phyloP scores from a whole-genome alignment of 163 green algal species.

The Scenedesmus sp. region DNA sequence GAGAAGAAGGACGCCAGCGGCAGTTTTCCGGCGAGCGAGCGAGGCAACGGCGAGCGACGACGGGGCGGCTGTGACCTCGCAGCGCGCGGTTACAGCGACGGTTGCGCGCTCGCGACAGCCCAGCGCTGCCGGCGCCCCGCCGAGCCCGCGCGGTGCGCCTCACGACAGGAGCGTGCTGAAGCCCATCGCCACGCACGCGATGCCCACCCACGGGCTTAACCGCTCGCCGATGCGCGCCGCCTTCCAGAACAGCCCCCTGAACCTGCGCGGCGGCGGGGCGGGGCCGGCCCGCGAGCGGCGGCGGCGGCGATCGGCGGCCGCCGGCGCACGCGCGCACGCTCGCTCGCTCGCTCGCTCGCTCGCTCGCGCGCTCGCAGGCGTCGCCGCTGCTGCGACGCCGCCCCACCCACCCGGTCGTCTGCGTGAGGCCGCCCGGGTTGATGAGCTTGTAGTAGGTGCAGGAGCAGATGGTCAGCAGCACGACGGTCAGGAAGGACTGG shows the following conservation, averaged over 20 bases:
- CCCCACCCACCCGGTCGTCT: slow-evolving; percentile 69
- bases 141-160: no score
- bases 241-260: slow-evolving; percentile 91
- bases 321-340: not conserved
- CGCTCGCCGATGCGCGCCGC: slow-evolving; percentile 75
- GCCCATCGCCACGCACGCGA: slow-evolving; percentile 46
- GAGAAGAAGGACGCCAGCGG: no score
- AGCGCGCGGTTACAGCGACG: no score
- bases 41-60: no score
- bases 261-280: slow-evolving; percentile 57
- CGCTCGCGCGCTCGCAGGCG: not conserved
- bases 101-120: no score
- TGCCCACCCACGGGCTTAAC: slow-evolving; percentile 40
- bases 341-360: not conserved
- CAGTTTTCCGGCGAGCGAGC: no score
- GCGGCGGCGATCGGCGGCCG: no score
- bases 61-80: no score
- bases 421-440: slow-evolving; percentile 56
- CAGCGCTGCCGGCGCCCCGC: no score
- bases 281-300: no score
- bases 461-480: slow-evolving; percentile 94
- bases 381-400: not conserved
- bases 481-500: slow-evolving; percentile 87
- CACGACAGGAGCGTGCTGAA: slow-evolving; percentile 45
- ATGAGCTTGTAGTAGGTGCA: slow-evolving; percentile 95